These are phyloP conservation scores for Ophiostoma tasmaniense DNA, from an alignment of 2,329 filamentous ascomycete species.

Conservation along the genomic window DNA sequence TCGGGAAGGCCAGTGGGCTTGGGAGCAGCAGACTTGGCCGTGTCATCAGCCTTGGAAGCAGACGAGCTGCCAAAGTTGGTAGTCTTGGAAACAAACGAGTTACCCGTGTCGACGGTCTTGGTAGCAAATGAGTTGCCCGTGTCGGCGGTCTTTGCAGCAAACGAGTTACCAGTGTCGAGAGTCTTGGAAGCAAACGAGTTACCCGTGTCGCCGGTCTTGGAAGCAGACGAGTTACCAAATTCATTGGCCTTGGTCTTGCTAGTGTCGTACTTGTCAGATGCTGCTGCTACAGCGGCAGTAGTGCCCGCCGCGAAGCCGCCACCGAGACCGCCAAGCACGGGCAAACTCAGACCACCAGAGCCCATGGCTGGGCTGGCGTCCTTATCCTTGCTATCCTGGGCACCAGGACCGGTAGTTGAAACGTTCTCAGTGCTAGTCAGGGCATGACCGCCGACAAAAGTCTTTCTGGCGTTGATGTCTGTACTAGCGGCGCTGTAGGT, in stretches of 20 bases:
- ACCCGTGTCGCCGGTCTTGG: not conserved
- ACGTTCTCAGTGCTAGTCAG: constrained; percentile 24
- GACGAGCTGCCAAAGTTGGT: not conserved
- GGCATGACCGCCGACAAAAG: constrained; percentile 37
- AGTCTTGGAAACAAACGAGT: not conserved
- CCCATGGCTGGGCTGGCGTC: not conserved
- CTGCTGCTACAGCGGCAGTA: not conserved
- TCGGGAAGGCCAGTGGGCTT: not conserved
- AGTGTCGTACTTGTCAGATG: not conserved
- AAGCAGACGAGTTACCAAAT: not conserved
- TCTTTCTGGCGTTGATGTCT: constrained; percentile 7
- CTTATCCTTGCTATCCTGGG: not conserved
- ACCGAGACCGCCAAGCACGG: constrained; percentile 24
- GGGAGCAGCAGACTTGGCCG: not conserved
- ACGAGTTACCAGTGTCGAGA: no score
- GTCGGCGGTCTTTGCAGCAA: not conserved
- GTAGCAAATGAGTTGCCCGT: not conserved
- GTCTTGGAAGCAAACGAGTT: not conserved
- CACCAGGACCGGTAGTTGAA: not conserved
- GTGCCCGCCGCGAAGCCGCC: constrained; percentile 16
- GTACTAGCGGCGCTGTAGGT: constrained; percentile 1
- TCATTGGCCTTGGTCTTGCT: not conserved
- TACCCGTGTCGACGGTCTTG: no score
- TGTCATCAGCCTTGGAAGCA: not conserved
- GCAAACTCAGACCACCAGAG: constrained; percentile 7